Base-by-base conservation (phyloP, 1,284 basidiomycete species). In the Melampsora americana region DNA sequence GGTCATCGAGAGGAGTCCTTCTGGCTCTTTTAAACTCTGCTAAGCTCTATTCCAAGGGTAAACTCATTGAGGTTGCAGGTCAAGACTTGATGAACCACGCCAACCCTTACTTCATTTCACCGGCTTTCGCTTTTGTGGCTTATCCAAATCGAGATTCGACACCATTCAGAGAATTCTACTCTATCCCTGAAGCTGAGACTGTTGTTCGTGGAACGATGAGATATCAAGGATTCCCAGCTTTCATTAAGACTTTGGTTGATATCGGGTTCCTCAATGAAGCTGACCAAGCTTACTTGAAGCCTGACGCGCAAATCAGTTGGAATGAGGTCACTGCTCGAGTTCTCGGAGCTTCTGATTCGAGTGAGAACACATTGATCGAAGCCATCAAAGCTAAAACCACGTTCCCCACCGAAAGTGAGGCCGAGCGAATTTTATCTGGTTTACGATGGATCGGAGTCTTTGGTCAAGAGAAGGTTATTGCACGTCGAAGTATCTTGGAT, bases 191-290 rank as follows among this genome's bases (percentile, higher is more conserved):
- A 84, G 92, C 92, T 20, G 88, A 97, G 85, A 95, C 93, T 12
- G 87, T 95, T 77, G 87, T 97, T 77, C 89, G 96, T 65, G 95
- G 96, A 62, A 99, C 96, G 7, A 86, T 99, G 83, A 88, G 96
- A 70, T 99, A 95, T 86, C 92, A 95, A 83, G 95, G 95, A 77
- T 98, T 98, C 92, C 94, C 94, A n/a, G 90, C 92, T 84, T 96
- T 99, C 83, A 90, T 99, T 84, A 89, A 88, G 80, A 89, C 90
- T 6, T 88, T 97, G 78, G 93, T 96, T 67, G 87, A 92, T 81
- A 86, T 97, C 70, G 94, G 94, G 35, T 95, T 92, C 88, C 85
- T 99, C 78, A 88, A 92, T 82, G 88, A 90, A 79, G 85, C 85
- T 39, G 86, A 86, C 79, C 91, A 93, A 86, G 88, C 88, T 23